A percentile compares a stretch with the other conserved stretches of the same genome.
These are phyloP conservation scores for Meira miltonrushii DNA, from an alignment of 1,284 basidiomycete genomes.

Conservation along the genomic window DNA sequence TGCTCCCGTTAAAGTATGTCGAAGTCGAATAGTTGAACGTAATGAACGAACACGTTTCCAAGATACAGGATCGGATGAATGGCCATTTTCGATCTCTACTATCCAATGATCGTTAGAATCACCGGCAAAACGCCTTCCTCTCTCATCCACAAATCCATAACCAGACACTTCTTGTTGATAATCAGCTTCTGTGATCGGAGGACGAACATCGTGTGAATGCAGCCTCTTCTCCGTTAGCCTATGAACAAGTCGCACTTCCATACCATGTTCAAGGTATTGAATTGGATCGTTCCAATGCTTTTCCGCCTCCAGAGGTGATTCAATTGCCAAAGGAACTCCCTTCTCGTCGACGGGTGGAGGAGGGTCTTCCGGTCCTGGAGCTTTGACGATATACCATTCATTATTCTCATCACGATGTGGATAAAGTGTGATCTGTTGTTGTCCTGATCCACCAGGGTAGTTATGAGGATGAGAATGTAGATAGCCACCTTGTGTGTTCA, in stretches of 20 bases:
- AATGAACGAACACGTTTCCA: slow-evolving; percentile 70
- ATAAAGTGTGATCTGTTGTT: slow-evolving; percentile 97
- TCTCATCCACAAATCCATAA: slow-evolving; percentile 73
- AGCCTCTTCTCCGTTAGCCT: slow-evolving; percentile 74
- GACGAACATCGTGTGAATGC: slow-evolving; percentile 85
- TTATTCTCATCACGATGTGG: slow-evolving; percentile 93
- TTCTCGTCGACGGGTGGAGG: slow-evolving; percentile 51
- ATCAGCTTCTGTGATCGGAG: slow-evolving; percentile 94
- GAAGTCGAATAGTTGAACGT: slow-evolving; percentile 74
- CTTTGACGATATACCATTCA: slow-evolving; percentile 71
- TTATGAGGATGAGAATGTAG: slow-evolving; percentile 87
- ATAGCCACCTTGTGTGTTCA: slow-evolving; percentile 96
- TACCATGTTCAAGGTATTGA: slow-evolving; percentile 63
- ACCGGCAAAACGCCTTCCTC: slow-evolving; percentile 55
- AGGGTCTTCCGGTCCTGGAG: slow-evolving; percentile 57
- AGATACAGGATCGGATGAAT: slow-evolving; percentile 54
- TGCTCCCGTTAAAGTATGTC: slow-evolving; percentile 82
- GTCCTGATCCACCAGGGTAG: slow-evolving; percentile 68
- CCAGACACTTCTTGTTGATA: slow-evolving; percentile 96
- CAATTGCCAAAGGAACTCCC: slow-evolving; percentile 48
- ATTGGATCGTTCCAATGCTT: slow-evolving; percentile 56
- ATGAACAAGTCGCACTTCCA: slow-evolving; percentile 79
- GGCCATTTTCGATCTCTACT: slow-evolving; percentile 72
- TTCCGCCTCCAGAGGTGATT: slow-evolving; percentile 13
- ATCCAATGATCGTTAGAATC: slow-evolving; percentile 95